Evolutionary conservation across 768 basidiomycete species (phyloP), one percentile per base, ranked within the genome.

Genomic region (Xerocomus potaroensis): DNA sequence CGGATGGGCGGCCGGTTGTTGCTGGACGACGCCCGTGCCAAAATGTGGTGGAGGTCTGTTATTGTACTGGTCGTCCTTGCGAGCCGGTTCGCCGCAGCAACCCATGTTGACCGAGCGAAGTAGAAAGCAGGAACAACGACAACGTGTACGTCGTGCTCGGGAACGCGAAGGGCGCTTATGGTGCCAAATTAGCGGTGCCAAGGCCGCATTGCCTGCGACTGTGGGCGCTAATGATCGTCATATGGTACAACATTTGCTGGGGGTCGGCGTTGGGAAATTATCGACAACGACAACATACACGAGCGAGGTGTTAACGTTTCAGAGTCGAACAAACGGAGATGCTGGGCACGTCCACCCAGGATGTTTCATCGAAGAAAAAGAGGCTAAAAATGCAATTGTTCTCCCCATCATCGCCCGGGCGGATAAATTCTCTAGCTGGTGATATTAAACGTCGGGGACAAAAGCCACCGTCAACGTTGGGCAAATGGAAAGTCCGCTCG

Each of bases 81-180:
- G 57, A 26, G 52, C 59, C 8, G 74, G 54, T 39, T 77, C 73
- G n/a, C 83, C 83, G 60, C 86, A 89, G 58, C 87, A 87, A 52
- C 78, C 73, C 81, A 84, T 85, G 54, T 55, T 50, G 30, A 26
- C 26, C 44, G 8, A 41, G 37, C 27, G 21, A 30, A 35, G 10
- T 5, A 50, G 47, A 39, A 15, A n/a, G 19, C 16, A 19, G 29
- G 41, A 19, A 16, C 1, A 43, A 23, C 5, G 12, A 14, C 26
- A 19, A 30, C 11, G 56, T 32, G 47, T 23, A 12, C 19, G 27
- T 3, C 33, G 42, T 41, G 47, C 22, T 15, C 48, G 42, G 35
- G 35, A 37, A 37, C 36, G 30, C 6, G 34, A 7, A n/a, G 31
- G 41, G 49, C 57, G 58, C 57, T 38, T 48, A 47, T 4, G 16